Evolutionary conservation across 2,329 filamentous ascomycete species (phyloP).

Genomic region (Aspergillus sp.): DNA sequence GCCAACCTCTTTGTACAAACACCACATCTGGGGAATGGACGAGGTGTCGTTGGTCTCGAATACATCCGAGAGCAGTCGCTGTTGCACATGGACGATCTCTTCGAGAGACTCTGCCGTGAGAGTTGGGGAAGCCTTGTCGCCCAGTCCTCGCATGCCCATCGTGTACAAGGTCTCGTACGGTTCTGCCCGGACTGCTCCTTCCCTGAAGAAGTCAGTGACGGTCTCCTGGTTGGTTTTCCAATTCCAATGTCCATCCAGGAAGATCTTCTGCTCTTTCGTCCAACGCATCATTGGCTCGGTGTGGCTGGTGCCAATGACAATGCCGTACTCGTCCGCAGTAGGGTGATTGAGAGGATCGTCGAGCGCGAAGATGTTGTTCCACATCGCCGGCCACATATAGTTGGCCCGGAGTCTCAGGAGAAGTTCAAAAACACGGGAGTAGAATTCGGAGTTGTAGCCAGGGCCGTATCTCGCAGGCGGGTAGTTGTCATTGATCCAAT

Average conservation of each 20-base stretch:
- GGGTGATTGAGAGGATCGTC: slow-evolving; percentile 61
- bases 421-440: slow-evolving; percentile 60
- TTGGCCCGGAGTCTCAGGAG: slow-evolving; percentile 61
- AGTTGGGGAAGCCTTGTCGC: slow-evolving; percentile 46
- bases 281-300: slow-evolving; percentile 61
- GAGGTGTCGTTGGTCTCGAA: slow-evolving; percentile 43
- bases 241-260: slow-evolving; percentile 52
- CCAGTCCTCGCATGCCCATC: slow-evolving; percentile 58
- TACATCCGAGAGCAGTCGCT: slow-evolving; percentile 48
- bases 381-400: slow-evolving; percentile 65
- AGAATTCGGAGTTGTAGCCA: slow-evolving; percentile 51
- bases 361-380: slow-evolving; percentile 62
- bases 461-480: slow-evolving; percentile 35
- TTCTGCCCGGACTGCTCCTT: slow-evolving; percentile 56
- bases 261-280: slow-evolving; percentile 32
- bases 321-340: slow-evolving; percentile 62
- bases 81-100: slow-evolving; percentile 52
- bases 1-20: slow-evolving; percentile 65
- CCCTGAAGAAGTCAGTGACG: slow-evolving; percentile 58
- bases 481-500: slow-evolving; percentile 54
- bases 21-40: slow-evolving; percentile 60
- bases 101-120: slow-evolving; percentile 50
- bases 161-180: slow-evolving; percentile 60
- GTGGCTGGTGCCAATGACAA: slow-evolving; percentile 64
- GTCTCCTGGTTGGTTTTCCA: slow-evolving; percentile 61